These are phyloP conservation scores for Piper longum DNA, from an alignment of 164 flowering plant genomes.

Conservation along the genomic window DNA sequence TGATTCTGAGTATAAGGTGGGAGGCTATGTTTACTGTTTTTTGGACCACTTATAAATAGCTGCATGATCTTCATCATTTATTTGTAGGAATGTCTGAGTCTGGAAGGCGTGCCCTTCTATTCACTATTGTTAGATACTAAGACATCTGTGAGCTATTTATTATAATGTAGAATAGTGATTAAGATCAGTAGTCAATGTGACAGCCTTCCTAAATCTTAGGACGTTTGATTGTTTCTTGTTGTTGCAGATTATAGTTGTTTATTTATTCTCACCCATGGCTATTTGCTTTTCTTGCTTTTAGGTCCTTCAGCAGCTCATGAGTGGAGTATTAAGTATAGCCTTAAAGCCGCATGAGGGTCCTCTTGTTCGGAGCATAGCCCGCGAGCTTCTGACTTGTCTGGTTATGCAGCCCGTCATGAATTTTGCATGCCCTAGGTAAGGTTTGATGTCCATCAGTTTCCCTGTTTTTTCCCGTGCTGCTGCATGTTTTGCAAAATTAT, in stretches of 20 bases:
- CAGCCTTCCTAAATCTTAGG: too few species aligned
- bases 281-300: conserved; percentile 11
- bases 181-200: not conserved
- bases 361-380: conserved; percentile 57
- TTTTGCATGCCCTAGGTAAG: conserved; percentile 85
- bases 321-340: conserved; percentile 64
- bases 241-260: too few species aligned
- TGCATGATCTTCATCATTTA: too few species aligned
- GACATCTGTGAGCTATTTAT: not conserved
- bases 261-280: not conserved
- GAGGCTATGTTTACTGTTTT: conserved; percentile 18
- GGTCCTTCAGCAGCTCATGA: conserved; percentile 80
- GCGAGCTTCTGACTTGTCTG: conserved; percentile 84
- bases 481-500: too few species aligned
- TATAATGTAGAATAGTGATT: not conserved
- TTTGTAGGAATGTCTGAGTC: not conserved
- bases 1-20: conserved; percentile 99
- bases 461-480: not conserved
- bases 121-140: not conserved
- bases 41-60: not conserved
- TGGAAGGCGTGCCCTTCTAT: not conserved
- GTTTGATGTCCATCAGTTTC: not conserved
- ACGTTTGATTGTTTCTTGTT: too few species aligned
- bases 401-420: conserved; percentile 84
- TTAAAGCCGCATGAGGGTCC: conserved; percentile 87